Conservation (phyloP, 352 stramenopile genomes). For the Phytophthora uliginosa region DNA sequence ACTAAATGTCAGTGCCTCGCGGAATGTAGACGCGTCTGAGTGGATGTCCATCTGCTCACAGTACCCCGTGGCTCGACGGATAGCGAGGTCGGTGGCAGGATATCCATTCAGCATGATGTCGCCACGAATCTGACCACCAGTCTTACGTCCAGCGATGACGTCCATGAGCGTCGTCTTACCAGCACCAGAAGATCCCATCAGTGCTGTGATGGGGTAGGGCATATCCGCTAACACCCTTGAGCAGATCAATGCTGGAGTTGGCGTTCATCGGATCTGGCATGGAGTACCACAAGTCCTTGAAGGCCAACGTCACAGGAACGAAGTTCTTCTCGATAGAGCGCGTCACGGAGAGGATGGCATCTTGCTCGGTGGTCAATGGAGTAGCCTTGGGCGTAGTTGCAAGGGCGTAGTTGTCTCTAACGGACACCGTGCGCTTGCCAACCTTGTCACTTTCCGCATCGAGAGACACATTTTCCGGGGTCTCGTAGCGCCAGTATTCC, state of each 20-base stretch:
- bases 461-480: constrained; percentile 16
- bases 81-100: constrained; percentile 26
- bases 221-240: constrained; percentile 76
- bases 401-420: constrained; percentile 13
- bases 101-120: constrained; percentile 89
- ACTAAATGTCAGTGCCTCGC: constrained; percentile 62
- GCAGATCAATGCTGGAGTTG: constrained; percentile 73
- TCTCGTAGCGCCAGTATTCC: constrained; percentile 46
- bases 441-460: neutral
- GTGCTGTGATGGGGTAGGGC: constrained; percentile 82
- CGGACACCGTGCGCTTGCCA: neutral
- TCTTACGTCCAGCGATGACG: constrained; percentile 29
- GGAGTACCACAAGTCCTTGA: constrained; percentile 54
- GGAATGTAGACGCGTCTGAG: constrained; percentile 83
- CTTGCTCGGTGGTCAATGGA: neutral
- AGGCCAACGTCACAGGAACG: constrained; percentile 45
- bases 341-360: constrained; percentile 42
- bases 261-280: constrained; percentile 28
- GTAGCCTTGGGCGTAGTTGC: constrained; percentile 9
- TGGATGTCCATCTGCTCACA: constrained; percentile 87
- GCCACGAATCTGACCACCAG: constrained; percentile 40
- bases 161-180: constrained; percentile 53
- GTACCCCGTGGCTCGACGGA: constrained; percentile 47
- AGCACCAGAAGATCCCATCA: constrained; percentile 86
- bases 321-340: constrained; percentile 62